Evolutionary conservation across 768 basidiomycete species (phyloP), one percentile per base, ranked within the genome.

Genomic region (Calocybe gangraenosa): DNA sequence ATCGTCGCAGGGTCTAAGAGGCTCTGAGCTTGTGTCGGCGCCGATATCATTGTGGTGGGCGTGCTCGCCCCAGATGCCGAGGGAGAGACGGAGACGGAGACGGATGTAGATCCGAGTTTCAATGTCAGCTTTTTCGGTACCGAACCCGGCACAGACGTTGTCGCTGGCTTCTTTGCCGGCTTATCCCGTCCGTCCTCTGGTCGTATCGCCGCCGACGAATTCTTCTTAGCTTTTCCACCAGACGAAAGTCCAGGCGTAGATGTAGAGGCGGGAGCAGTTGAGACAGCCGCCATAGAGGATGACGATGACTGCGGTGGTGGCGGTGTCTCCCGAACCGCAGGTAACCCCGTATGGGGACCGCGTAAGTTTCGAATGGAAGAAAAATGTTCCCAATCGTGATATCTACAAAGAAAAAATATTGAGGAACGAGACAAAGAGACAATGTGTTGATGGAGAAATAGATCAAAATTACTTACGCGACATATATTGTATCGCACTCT

Each of bases 361-460:
- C 72, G 72, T 42, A 92, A 67, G 62, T 91, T 93, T 37, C 92
- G 85, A 47, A 95, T 88, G n/a, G 86, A 89, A 10, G 88, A 92
- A 58, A 93, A 95, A 60, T 95, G 92, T 58, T 95, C 92, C 88
- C 89, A 93, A 62, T 92, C 89, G 58, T 93, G 86, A 61, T 92
- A 94, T 22, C 88, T 89, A 56, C n/a, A n/a, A n/a, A n/a, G 20
- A 3, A 14, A 2, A 11, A 11, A 15, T 31, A 21, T 25, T 7
- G 42, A 47, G 18, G 33, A 39, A 22, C 36, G 19, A 49, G 18
- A 11, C 15, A 28, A 15, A 11, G 36, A 17, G 41, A n/a, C n/a
- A n/a, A 51, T 46, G 46, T 38, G 44, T 41, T 35, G 10, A 28
- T n/a, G 23, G 11, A 28, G 25, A 28, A 28, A 15, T 17, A 23